phyloP scores from a whole-genome alignment of 78 protist species.

The Creolimax fragrantissima region DNA sequence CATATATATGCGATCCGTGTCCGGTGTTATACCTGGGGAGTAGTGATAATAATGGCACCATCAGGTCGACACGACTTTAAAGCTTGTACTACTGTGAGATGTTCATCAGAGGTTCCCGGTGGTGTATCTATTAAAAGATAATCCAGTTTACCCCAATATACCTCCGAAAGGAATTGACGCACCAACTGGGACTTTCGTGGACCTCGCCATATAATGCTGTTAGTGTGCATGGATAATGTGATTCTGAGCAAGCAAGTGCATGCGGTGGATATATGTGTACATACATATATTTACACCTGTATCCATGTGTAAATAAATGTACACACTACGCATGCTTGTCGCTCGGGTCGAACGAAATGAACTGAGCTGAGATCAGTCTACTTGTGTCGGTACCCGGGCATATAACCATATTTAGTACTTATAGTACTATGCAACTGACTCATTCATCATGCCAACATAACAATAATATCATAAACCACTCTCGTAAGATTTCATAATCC shows the following conservation, averaged over 20 bases:
- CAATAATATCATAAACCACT: too few relatives aligned
- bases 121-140: slow-evolving; percentile 96
- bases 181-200: slow-evolving; percentile 81
- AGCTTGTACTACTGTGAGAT: slow-evolving; percentile 74
- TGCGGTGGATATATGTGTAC: too few relatives aligned
- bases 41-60: slow-evolving; percentile 94
- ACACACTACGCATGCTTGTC: too few relatives aligned
- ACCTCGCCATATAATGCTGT: slow-evolving; percentile 91
- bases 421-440: too few relatives aligned
- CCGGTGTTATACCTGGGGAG: slow-evolving; percentile 80
- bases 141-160: slow-evolving; percentile 93
- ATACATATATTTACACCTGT: neutral
- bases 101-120: slow-evolving; percentile 98
- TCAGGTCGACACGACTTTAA: slow-evolving; percentile 27
- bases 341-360: too few relatives aligned
- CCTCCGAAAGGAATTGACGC: slow-evolving; percentile 92
- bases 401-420: too few relatives aligned
- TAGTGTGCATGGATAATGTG: too few relatives aligned
- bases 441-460: too few relatives aligned
- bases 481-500: too few relatives aligned
- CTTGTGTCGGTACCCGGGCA: too few relatives aligned
- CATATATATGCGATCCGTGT: neutral
- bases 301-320: neutral
- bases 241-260: too few relatives aligned
- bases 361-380: too few relatives aligned